Conservation (phyloP, 129 eudicot genomes). For the Pulicaria dysenterica region DNA sequence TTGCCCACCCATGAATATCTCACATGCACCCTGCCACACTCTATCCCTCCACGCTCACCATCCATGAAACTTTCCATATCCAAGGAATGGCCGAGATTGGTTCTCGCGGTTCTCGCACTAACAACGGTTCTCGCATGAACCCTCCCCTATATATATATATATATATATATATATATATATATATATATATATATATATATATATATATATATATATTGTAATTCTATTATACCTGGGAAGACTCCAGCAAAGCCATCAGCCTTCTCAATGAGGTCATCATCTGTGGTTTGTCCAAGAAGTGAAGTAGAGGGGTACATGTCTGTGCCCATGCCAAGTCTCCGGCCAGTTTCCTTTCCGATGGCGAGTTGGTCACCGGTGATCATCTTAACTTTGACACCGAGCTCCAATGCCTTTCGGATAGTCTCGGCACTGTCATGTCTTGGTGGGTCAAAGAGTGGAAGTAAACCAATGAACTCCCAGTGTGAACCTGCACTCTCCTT, state of each 20-base stretch:
- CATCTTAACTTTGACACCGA: slow-evolving; percentile 93
- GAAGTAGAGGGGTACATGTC: slow-evolving; percentile 19
- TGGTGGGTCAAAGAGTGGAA: slow-evolving; percentile 96
- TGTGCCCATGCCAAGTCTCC: slow-evolving; percentile 88
- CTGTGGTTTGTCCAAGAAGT: slow-evolving; percentile 4
- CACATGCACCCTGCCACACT: too few relatives aligned
- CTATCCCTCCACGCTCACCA: too few relatives aligned
- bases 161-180: too few relatives aligned
- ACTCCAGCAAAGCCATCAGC: slow-evolving; percentile 83
- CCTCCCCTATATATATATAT: too few relatives aligned
- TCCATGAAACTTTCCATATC: too few relatives aligned
- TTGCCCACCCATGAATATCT: too few relatives aligned
- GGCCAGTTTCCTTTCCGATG: slow-evolving; percentile 78
- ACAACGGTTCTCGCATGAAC: too few relatives aligned
- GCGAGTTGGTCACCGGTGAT: slow-evolving; percentile 88
- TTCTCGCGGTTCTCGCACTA: too few relatives aligned
- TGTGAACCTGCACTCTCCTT: slow-evolving; percentile 75
- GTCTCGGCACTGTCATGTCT: slow-evolving; percentile 97
- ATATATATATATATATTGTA: too few relatives aligned
- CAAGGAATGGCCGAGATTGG: too few relatives aligned
- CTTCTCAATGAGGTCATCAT: slow-evolving; percentile 19
- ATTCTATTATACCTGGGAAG: slow-evolving; percentile 65
- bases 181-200: too few relatives aligned
- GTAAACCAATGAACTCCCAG: slow-evolving; percentile 88
- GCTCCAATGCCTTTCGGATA: slow-evolving; percentile 77